These are phyloP conservation scores for Lasiosphaeris hirsuta DNA, from an alignment of 495 filamentous ascomycete species.

Conservation along the genomic window DNA sequence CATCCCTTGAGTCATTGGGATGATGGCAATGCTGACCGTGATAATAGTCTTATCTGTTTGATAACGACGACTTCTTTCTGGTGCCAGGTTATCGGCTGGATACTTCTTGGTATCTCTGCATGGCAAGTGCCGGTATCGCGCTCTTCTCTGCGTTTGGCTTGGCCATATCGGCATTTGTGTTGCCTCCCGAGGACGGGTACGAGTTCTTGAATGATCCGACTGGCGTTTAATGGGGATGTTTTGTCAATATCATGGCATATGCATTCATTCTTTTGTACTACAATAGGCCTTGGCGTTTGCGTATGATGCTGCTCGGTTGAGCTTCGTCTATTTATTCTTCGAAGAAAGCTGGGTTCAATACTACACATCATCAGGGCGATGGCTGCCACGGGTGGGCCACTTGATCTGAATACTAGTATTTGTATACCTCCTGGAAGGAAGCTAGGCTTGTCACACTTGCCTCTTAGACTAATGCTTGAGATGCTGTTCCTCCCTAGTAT, in stretches of 20 bases:
- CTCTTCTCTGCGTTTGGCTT: constrained; percentile 60
- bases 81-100: constrained; percentile 77
- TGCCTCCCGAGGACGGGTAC: constrained; percentile 84
- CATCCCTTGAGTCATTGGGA: neutral
- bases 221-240: constrained; percentile 7
- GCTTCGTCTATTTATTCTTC: too few species aligned
- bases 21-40: neutral
- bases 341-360: too few species aligned
- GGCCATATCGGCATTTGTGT: constrained; percentile 56
- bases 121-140: constrained; percentile 65
- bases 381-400: too few species aligned
- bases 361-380: too few species aligned
- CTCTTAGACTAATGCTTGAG: too few species aligned
- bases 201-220: constrained; percentile 39
- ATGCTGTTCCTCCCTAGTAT: too few species aligned
- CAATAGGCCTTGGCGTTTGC: neutral
- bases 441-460: too few species aligned
- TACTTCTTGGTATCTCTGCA: constrained; percentile 72
- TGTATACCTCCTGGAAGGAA: too few species aligned
- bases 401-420: too few species aligned
- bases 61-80: constrained; percentile 82
- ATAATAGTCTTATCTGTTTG: constrained; percentile 71
- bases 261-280: neutral
- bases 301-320: neutral
- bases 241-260: neutral